Percentiles rank a stretch among this genome's conserved stretches.
These are phyloP conservation scores for Suhomyces xylopsoci DNA, from an alignment of 805 yeast species.

Conservation along the genomic window DNA sequence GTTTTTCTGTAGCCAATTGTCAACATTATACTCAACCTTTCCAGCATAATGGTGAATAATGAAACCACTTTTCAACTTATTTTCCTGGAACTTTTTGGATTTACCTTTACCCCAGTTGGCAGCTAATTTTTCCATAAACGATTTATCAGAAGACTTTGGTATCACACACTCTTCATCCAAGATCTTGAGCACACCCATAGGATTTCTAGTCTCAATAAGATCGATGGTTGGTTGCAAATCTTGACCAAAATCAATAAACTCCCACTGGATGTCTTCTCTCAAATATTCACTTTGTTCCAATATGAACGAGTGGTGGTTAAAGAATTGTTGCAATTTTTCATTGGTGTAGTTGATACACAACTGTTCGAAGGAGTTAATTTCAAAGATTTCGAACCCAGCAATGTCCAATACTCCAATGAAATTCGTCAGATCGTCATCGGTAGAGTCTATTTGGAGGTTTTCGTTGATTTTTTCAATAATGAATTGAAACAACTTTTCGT, in stretches of 20 bases:
- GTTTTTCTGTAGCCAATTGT: slow-evolving; percentile 92
- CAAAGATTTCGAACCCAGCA: slow-evolving; percentile 62
- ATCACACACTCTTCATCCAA: slow-evolving; percentile 94
- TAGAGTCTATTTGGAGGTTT: slow-evolving; percentile 39
- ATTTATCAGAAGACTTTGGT: slow-evolving; percentile 81
- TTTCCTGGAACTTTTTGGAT: slow-evolving; percentile 58
- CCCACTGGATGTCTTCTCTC: slow-evolving; percentile 59
- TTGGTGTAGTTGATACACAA: slow-evolving; percentile 60
- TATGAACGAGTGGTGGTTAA: slow-evolving; percentile 60
- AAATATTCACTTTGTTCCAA: slow-evolving; percentile 59
- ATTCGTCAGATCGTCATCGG: slow-evolving; percentile 30
- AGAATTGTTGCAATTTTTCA: slow-evolving; percentile 58
- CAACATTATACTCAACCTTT: slow-evolving; percentile 87
- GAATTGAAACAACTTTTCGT: slow-evolving; percentile 77
- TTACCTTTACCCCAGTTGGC: slow-evolving; percentile 55
- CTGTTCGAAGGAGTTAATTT: slow-evolving; percentile 57
- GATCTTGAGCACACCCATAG: slow-evolving; percentile 80
- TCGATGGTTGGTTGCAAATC: slow-evolving; percentile 94
- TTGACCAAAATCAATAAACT: slow-evolving; percentile 88
- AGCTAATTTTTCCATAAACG: slow-evolving; percentile 78
- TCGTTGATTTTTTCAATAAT: slow-evolving; percentile 74
- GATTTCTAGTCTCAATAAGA: slow-evolving; percentile 70
- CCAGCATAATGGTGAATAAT: slow-evolving; percentile 93
- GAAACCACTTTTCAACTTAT: slow-evolving; percentile 74
- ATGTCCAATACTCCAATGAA: slow-evolving; percentile 59